Percentiles rank a stretch among this genome's conserved stretches.
Conservation (phyloP, 2,329 filamentous ascomycete genomes). For the Coniosporium tulheliwenetii region DNA sequence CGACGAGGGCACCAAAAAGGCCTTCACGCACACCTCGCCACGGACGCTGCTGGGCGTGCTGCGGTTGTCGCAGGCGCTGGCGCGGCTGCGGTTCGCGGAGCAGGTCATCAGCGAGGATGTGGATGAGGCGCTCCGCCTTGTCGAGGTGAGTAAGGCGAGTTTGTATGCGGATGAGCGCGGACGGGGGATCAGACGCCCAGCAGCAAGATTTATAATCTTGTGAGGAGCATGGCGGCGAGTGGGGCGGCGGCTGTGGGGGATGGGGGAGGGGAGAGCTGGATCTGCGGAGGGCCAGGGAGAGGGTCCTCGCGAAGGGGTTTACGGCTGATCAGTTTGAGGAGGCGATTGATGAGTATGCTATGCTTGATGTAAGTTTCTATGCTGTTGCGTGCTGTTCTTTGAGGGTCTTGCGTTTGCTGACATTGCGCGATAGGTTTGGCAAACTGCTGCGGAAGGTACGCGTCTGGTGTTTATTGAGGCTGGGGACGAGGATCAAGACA, state of each 20-base stretch:
- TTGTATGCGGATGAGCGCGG: slow-evolving; percentile 56
- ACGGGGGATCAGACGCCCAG: slow-evolving; percentile 59
- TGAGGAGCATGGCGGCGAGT: slow-evolving; percentile 72
- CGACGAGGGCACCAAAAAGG: slow-evolving; percentile 79
- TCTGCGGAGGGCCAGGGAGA: slow-evolving; percentile 74
- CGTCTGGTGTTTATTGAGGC: slow-evolving; percentile 38
- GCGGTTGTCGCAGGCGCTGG: slow-evolving; percentile 84
- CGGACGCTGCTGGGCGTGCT: slow-evolving; percentile 87
- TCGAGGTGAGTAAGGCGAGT: slow-evolving; percentile 87
- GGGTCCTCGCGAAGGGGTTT: slow-evolving; percentile 91
- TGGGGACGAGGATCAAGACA: slow-evolving; percentile 28
- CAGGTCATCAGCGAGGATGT: slow-evolving; percentile 83
- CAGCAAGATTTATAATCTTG: slow-evolving; percentile 88
- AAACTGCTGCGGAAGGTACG: slow-evolving; percentile 38
- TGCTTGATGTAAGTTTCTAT: slow-evolving; percentile 61
- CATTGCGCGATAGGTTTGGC: slow-evolving; percentile 29
- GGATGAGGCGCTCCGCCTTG: slow-evolving; percentile 79
- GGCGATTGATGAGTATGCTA: slow-evolving; percentile 78
- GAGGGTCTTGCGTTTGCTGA: slow-evolving; percentile 13
- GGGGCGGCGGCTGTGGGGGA: slow-evolving; percentile 68
- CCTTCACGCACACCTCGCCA: slow-evolving; percentile 86
- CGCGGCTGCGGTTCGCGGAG: slow-evolving; percentile 75
- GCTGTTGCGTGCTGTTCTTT: background rate
- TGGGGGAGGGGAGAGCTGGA: slow-evolving; percentile 61
- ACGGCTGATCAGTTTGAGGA: slow-evolving; percentile 83